phyloP scores from a whole-genome alignment of 345 rosid species.

The Xanthoceras sorbifolium region DNA sequence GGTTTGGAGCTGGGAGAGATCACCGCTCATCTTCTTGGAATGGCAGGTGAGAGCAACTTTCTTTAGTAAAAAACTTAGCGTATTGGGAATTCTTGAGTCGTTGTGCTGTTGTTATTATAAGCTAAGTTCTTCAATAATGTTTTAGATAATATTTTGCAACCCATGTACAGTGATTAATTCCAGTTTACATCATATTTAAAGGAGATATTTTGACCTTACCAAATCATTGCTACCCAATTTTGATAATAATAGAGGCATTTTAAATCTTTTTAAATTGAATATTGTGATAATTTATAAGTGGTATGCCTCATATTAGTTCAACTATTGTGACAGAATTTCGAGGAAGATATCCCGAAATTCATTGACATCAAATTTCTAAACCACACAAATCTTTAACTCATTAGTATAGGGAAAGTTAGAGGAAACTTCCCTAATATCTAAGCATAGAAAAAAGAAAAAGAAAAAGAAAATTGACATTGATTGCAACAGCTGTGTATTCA shows the following conservation, averaged over 20 bases:
- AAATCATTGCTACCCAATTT: background rate
- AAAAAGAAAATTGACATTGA: no score
- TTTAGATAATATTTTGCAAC: background rate
- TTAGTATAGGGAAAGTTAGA: no score
- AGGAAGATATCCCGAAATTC: no score
- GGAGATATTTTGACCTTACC: background rate
- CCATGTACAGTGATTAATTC: background rate
- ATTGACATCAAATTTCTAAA: no score
- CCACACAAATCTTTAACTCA: no score
- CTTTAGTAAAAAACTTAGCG: no score
- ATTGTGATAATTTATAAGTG: background rate
- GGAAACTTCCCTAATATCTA: background rate
- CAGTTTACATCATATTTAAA: background rate
- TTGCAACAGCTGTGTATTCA: slow-evolving; percentile 3
- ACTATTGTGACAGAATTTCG: no score
- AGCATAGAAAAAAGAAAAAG: background rate
- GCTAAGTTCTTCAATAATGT: background rate
- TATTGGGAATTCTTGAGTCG: slow-evolving; percentile 19
- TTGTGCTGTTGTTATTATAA: background rate
- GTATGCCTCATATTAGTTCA: no score
- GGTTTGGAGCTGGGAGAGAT: background rate
- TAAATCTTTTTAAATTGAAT: no score
- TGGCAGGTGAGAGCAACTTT: slow-evolving; percentile 35
- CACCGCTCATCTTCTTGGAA: slow-evolving; percentile 23
- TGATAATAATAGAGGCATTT: background rate